Percentiles rank a stretch among this genome's conserved stretches.
phyloP scores from a whole-genome alignment of 768 basidiomycete species.

The Suillus paluster region DNA sequence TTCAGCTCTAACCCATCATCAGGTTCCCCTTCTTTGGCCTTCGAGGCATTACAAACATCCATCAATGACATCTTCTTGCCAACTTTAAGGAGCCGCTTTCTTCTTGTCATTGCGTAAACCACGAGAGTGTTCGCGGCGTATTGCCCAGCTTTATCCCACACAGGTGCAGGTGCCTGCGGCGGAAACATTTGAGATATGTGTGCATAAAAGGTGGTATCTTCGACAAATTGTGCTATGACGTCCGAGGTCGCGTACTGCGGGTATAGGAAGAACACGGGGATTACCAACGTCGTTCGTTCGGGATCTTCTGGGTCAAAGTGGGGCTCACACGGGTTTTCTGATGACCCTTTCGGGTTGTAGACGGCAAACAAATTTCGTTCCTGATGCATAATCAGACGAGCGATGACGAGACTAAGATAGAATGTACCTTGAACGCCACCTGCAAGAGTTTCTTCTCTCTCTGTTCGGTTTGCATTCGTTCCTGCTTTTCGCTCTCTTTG shows the following conservation, averaged over 20 bases:
- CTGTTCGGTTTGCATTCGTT: slow-evolving; percentile 51
- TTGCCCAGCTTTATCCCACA: slow-evolving; percentile 77
- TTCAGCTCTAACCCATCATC: slow-evolving; percentile 84
- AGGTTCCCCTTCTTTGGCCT: slow-evolving; percentile 59
- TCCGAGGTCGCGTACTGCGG: slow-evolving; percentile 91
- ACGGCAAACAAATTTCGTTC: slow-evolving; percentile 71
- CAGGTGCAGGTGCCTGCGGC: slow-evolving; percentile 60
- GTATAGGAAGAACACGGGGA: slow-evolving; percentile 94
- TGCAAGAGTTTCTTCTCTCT: slow-evolving; percentile 58
- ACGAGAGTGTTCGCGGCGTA: slow-evolving; percentile 68
- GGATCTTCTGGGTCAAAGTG: slow-evolving; percentile 71
- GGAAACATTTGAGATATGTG: slow-evolving; percentile 88
- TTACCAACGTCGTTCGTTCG: slow-evolving; percentile 60
- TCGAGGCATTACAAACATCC: slow-evolving; percentile 72
- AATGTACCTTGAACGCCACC: slow-evolving; percentile 63
- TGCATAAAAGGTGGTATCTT: slow-evolving; percentile 80
- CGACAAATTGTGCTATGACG: slow-evolving; percentile 83
- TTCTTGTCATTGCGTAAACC: slow-evolving; percentile 82
- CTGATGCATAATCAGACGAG: slow-evolving; percentile 43
- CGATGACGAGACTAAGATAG: slow-evolving; percentile 3
- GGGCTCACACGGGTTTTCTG: slow-evolving; percentile 61
- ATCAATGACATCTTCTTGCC: slow-evolving; percentile 88
- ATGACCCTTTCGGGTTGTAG: slow-evolving; percentile 52
- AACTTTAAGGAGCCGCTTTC: slow-evolving; percentile 82
- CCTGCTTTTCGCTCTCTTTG: slow-evolving; percentile 53